Evolutionary conservation across 2,329 filamentous ascomycete species (phyloP).

Genomic region (Diaporthe ampelina): DNA sequence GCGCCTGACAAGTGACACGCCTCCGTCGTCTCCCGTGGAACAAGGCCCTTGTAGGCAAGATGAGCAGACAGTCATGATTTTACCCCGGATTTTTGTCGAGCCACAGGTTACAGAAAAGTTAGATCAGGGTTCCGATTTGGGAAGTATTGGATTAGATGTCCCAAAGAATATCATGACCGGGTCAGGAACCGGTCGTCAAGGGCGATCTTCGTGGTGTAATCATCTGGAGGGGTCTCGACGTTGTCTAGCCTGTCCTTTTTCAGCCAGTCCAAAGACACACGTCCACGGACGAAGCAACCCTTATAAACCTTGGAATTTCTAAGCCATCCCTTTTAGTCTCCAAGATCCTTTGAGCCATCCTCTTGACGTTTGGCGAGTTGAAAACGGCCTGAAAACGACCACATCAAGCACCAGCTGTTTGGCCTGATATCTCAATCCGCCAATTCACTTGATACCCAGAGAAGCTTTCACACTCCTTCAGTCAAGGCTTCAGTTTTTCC

Average conservation of each 20-base stretch:
- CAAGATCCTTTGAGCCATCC: not conserved
- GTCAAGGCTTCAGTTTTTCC: not conserved
- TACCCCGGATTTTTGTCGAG: not conserved
- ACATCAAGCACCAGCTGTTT: too few relatives aligned
- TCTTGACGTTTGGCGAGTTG: not conserved
- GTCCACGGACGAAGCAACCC: not conserved
- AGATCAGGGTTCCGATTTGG: not conserved
- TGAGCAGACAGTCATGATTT: too few relatives aligned
- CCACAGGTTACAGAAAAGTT: not conserved
- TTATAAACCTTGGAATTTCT: not conserved
- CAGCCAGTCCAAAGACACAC: too few relatives aligned
- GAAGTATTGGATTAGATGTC: not conserved
- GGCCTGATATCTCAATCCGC: not conserved
- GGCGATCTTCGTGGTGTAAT: not conserved
- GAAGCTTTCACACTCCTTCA: not conserved
- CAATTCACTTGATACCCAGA: not conserved
- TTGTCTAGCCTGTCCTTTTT: not conserved
- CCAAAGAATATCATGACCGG: not conserved
- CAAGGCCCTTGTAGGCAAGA: conserved; percentile 33
- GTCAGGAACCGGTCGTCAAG: not conserved
- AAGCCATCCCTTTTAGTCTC: too few relatives aligned
- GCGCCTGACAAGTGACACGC: conserved; percentile 1
- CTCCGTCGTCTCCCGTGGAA: not conserved
- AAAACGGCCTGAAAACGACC: not conserved
- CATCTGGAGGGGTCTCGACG: too few relatives aligned